Evolutionary conservation across 768 basidiomycete genomes (phyloP).

Genomic region (Lactifluus echinatus): DNA sequence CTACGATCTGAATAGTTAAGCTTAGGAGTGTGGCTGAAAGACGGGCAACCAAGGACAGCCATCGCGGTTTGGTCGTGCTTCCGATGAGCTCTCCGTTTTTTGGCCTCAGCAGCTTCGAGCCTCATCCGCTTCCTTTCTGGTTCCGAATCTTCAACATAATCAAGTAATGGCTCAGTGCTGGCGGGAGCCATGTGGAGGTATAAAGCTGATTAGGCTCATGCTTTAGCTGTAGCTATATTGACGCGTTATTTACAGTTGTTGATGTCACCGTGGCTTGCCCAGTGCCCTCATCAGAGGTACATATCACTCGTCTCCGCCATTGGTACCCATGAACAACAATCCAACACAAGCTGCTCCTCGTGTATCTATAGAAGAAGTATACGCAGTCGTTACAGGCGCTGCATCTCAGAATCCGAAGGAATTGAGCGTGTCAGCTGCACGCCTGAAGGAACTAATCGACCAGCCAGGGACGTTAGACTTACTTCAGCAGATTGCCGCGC

Average conservation of each 20-base stretch:
- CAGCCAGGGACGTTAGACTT: slow-evolving; percentile 64
- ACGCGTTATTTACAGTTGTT: slow-evolving; percentile 22
- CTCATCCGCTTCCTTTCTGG: slow-evolving; percentile 49
- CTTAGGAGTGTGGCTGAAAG: not conserved
- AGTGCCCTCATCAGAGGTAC: not conserved
- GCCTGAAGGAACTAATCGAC: slow-evolving; percentile 59
- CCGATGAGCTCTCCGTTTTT: slow-evolving; percentile 22
- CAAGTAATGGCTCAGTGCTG: not conserved
- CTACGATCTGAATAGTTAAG: no score
- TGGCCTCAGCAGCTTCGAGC: slow-evolving; percentile 19
- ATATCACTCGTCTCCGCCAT: slow-evolving; percentile 1
- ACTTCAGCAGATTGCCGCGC: slow-evolving; percentile 64
- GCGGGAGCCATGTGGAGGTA: not conserved
- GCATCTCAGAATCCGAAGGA: slow-evolving; percentile 59
- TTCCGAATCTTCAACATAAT: slow-evolving; percentile 58
- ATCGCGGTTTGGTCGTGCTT: not conserved
- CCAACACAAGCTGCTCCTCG: slow-evolving; percentile 29
- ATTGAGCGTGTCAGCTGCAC: slow-evolving; percentile 41
- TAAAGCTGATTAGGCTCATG: not conserved
- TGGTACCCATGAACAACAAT: slow-evolving; percentile 4
- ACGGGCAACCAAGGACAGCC: not conserved
- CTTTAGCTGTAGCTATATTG: no score
- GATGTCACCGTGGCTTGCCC: slow-evolving; percentile 5
- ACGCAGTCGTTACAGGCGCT: slow-evolving; percentile 56
- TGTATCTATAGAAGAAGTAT: slow-evolving; percentile 56